Evolutionary conservation across 495 filamentous ascomycete genomes (phyloP), one percentile per base, ranked within the genome.

Genomic region (Sporormia fimetaria): DNA sequence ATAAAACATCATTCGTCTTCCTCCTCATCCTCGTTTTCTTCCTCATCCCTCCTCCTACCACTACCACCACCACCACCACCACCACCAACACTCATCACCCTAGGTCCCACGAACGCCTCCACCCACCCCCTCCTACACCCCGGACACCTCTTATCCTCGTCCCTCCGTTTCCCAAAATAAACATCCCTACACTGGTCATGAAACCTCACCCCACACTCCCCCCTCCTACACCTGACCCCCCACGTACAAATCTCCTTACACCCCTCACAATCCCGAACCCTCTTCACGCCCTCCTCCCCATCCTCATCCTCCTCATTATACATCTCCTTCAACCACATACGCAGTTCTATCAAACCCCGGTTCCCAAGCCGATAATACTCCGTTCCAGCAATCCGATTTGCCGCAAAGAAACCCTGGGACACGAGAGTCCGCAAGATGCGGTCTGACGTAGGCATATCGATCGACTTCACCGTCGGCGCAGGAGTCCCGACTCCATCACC

Each of bases 211-310:
- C 14, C 28, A 37, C 34, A 68, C 71, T 57, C 52, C 75, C 75
- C 21, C 21, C 45, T 31, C 6, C n/a, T 16, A 27, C 47, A 51
- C 29, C 47, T 24, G 30, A 23, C 3, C 18, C 47, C 47, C 45
- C 83, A 64, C 6, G 87, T 96, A 41, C 95, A 73, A 40, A 96
- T 81, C 59, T 95, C 87, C 61, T 75, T 83, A 59, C 90, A 98
- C 2, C 81, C 84, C 57, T 78, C 71, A 62, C 90, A 98, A 43
- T 77, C 74, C 72, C 90, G 93, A 57, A 98, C 81, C 44, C 71
- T 71, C 54, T 46, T 12, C 47, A 58, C 63, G 16, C 57, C 58
- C 24, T 70, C 72, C 10, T 67, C 67, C 1, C 69, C 65, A 4
- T 66, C 69, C 3, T 61, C 67, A 8, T 66, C 67, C 1, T 68